Conservation (phyloP, 2,329 filamentous ascomycete genomes). For the Penicillium sp. region DNA sequence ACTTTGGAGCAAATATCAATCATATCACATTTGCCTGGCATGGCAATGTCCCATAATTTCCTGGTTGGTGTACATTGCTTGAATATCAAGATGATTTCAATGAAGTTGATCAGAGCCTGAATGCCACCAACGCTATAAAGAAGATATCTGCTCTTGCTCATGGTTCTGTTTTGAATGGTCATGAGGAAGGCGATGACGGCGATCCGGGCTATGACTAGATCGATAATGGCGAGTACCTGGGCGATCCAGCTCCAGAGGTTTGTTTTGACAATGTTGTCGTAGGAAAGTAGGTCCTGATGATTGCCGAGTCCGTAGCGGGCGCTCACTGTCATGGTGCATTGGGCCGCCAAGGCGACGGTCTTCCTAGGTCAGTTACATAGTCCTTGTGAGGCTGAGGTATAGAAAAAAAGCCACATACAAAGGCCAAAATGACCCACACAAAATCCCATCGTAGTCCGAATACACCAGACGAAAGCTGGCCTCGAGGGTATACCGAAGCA, state of each 20-base stretch:
- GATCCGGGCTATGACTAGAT: conserved; percentile 19
- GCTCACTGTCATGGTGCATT: conserved; percentile 23
- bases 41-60: conserved; percentile 20
- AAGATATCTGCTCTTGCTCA: conserved; percentile 16
- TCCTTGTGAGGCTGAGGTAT: background rate
- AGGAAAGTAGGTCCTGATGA: conserved; percentile 17
- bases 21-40: conserved; percentile 19
- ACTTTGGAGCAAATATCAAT: conserved; percentile 20
- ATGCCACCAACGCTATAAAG: conserved; percentile 20
- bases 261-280: conserved; percentile 14
- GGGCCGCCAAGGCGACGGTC: conserved; percentile 17
- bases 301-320: conserved; percentile 22
- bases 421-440: conserved; percentile 24
- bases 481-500: conserved; percentile 18
- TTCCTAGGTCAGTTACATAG: conserved; percentile 8
- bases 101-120: conserved; percentile 21
- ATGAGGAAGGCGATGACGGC: conserved; percentile 26
- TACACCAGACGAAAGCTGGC: conserved; percentile 15
- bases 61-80: conserved; percentile 19
- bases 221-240: conserved; percentile 19
- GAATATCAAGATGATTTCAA: conserved; percentile 21
- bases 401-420: conserved; percentile 12
- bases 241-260: conserved; percentile 28
- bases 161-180: conserved; percentile 19
- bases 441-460: conserved; percentile 29